These are phyloP conservation scores for Alloascoidea africana DNA, from an alignment of 805 yeast species.

Conservation along the genomic window DNA sequence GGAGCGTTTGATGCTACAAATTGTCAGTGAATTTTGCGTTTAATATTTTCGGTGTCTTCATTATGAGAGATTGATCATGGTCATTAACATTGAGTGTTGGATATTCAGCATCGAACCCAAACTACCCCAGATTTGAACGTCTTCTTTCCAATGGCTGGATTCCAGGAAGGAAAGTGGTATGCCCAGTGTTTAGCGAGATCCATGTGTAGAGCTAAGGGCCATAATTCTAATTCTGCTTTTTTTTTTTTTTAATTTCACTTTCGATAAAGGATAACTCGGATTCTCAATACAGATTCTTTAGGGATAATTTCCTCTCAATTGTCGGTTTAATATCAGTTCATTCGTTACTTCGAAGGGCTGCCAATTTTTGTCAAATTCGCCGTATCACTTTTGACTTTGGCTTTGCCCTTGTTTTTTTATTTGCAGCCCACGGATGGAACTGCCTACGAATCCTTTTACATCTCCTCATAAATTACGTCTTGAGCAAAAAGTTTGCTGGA, in stretches of 20 bases:
- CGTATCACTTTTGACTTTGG: slow-evolving; percentile 52
- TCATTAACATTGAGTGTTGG: slow-evolving; percentile 8
- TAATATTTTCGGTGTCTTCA: too few relatives aligned
- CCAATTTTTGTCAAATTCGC: slow-evolving; percentile 12
- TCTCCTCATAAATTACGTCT: slow-evolving; percentile 35
- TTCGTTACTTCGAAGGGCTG: slow-evolving; percentile 27
- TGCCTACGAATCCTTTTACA: slow-evolving; percentile 45
- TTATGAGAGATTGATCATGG: too few relatives aligned
- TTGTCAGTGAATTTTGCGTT: too few relatives aligned
- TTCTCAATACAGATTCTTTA: slow-evolving; percentile 72
- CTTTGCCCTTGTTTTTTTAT: slow-evolving; percentile 55
- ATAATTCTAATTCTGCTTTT: too few relatives aligned
- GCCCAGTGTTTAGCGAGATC: too few relatives aligned
- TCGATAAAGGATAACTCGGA: slow-evolving; percentile 63
- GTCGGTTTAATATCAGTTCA: slow-evolving; percentile 42
- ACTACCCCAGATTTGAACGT: slow-evolving; percentile 46
- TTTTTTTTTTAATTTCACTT: neutral
- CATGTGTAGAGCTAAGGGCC: too few relatives aligned
- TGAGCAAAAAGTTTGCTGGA: slow-evolving; percentile 10
- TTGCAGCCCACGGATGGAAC: slow-evolving; percentile 73
- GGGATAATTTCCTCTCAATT: slow-evolving; percentile 62
- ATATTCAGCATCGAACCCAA: slow-evolving; percentile 58
- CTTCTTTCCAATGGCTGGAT: slow-evolving; percentile 76
- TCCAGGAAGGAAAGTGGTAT: slow-evolving; percentile 59
- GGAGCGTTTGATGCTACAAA: slow-evolving; percentile 74